These are phyloP conservation scores for Acacia pycnantha DNA, from an alignment of 331 rosid genomes.

Conservation along the genomic window DNA sequence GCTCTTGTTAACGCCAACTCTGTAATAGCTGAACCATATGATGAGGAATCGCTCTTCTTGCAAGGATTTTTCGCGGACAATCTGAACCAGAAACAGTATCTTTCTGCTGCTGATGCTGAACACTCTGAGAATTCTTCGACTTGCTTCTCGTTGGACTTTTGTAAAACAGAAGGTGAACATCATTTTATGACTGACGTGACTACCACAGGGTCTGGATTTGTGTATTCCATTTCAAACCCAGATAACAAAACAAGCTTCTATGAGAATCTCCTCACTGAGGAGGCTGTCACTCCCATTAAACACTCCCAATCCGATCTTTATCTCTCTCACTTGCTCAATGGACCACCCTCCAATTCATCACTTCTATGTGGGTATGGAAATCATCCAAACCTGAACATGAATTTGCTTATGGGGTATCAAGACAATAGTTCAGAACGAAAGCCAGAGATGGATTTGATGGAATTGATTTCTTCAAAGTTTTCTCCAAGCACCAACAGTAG, in stretches of 20 bases:
- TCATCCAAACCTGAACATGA: slow-evolving; percentile 18
- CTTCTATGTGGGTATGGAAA: slow-evolving; percentile 12
- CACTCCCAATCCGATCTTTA: slow-evolving; percentile 46
- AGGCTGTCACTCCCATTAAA: not conserved
- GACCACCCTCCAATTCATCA: slow-evolving; percentile 27
- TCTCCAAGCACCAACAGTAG: not conserved
- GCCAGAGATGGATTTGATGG: slow-evolving; percentile 69
- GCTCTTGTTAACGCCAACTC: not conserved
- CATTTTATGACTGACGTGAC: not conserved
- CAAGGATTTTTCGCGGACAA: slow-evolving; percentile 49
- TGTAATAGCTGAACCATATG: slow-evolving; percentile 28
- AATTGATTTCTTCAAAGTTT: slow-evolving; percentile 46
- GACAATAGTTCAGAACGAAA: slow-evolving; percentile 16
- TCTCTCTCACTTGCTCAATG: slow-evolving; percentile 54
- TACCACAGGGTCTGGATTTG: not conserved
- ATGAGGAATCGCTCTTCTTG: slow-evolving; percentile 69
- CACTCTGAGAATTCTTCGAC: not conserved
- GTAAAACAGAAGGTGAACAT: not conserved
- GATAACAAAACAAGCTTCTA: not conserved
- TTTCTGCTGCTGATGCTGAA: not conserved
- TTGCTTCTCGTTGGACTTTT: not conserved
- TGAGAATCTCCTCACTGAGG: not conserved
- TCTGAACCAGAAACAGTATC: not conserved
- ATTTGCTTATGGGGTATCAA: slow-evolving; percentile 16
- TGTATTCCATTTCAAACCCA: not conserved